Evolutionary conservation across 1,284 basidiomycete species (phyloP), one percentile per base, ranked within the genome.

Genomic region (Rhodofomes roseus): DNA sequence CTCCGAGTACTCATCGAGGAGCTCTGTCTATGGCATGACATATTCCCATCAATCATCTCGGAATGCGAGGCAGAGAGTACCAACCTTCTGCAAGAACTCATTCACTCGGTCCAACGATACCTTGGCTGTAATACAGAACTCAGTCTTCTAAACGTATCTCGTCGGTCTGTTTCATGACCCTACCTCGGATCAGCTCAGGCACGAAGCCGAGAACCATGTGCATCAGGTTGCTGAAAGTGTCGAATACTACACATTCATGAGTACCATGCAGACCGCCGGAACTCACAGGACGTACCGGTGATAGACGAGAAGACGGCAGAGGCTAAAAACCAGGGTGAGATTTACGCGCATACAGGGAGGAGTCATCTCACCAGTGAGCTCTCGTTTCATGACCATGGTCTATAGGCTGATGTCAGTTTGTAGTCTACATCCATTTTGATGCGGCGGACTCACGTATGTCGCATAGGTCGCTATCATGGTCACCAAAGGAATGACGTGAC

Each of bases 381-480:
- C 56, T 57, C 73, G 56, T 57, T 67, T 68, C 67, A 71, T 76
- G 46, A 76, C 54, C 9, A 73, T 48, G 8, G 75, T 74, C 75
- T 81, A 56, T 7, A 22, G 31, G 16, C 34, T 16, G 18, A 31
- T 23, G 40, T 46, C 12, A 56, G 41, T 20, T n/a, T 14, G 31
- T 4, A 5, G 31, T 34, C 31, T 11, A 34, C 22, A 16, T 51
- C 25, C 11, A 20, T 11, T 3, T 34, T 29, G 31, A 16, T 12
- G 18, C 20, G 29, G 43, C n/a, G 14, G 16, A 39, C 74, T 60
- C 60, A 76, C 74, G 66, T 83, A 90, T 41, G 84, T 81, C 6
- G 81, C 79, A 68, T 85, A 92, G 0, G 89, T 89, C 22, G 79
- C 78, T 36, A 86, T 68, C 82, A 91, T 92, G 14, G 84, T 85